These are phyloP conservation scores for Gypsophila paniculata DNA, from an alignment of 179 eudicot genomes.

Conservation along the genomic window DNA sequence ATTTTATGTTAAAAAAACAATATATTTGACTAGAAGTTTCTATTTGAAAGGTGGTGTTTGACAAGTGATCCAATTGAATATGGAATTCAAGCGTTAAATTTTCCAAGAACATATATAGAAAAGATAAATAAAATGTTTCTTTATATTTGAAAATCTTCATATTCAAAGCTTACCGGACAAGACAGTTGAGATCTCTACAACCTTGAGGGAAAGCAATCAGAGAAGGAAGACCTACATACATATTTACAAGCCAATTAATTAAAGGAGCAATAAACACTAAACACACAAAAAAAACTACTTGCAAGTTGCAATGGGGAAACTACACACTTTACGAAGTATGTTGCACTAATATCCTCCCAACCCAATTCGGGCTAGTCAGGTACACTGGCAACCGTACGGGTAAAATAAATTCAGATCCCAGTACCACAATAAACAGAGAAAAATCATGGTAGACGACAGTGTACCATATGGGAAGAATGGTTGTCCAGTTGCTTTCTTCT, in stretches of 20 bases:
- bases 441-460: background rate
- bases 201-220: constrained; percentile 69
- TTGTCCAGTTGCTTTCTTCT: constrained; percentile 67
- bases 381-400: background rate
- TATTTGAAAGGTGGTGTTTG: too few relatives aligned
- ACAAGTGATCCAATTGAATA: too few relatives aligned
- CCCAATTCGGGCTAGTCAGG: background rate
- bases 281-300: too few relatives aligned
- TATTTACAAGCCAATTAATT: constrained; percentile 1
- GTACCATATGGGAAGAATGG: constrained; percentile 71
- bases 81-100: background rate
- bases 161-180: constrained; percentile 52
- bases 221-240: constrained; percentile 65
- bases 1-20: too few relatives aligned
- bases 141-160: constrained; percentile 13
- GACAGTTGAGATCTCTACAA: constrained; percentile 63
- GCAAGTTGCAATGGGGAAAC: background rate
- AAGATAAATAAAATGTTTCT: constrained; percentile 4
- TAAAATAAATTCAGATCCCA: background rate
- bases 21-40: too few relatives aligned
- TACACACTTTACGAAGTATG: background rate
- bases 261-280: background rate
- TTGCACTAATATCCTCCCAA: background rate
- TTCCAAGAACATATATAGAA: background rate
- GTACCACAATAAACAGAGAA: background rate